A percentile compares a stretch with the other conserved stretches of the same genome.
Evolutionary conservation across 805 yeast species (phyloP).

Genomic region (Geotrichum ghanense): DNA sequence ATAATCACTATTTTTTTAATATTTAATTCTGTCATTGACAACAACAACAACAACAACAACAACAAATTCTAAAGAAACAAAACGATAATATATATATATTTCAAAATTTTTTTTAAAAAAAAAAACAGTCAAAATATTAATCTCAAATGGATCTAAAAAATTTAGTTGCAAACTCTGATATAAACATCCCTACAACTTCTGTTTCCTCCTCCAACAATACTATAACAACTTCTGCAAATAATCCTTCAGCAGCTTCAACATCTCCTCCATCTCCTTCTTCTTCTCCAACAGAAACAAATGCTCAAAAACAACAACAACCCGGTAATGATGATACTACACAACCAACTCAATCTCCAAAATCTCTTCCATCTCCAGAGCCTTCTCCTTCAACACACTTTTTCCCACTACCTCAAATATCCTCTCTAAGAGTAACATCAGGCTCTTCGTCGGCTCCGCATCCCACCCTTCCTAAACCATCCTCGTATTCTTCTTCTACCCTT

Average conservation of each 20-base stretch:
- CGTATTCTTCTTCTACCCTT: neutral
- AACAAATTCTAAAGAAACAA: no score
- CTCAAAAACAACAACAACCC: neutral
- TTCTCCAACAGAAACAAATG: neutral
- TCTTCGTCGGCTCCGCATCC: neutral
- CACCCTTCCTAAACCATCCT: neutral
- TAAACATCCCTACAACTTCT: no score
- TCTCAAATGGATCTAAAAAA: constrained; percentile 1
- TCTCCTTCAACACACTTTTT: neutral
- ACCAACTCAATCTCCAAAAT: neutral
- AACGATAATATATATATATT: no score
- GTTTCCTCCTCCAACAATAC: neutral
- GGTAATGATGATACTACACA: no score
- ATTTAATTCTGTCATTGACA: no score
- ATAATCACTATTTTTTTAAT: no score
- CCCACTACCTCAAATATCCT: neutral
- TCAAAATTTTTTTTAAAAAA: no score
- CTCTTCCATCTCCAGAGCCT: neutral
- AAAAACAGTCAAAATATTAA: no score
- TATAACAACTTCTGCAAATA: neutral
- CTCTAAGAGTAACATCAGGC: neutral
- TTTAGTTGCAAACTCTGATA: neutral
- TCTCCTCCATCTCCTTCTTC: neutral
- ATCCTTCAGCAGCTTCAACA: neutral
- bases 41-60: no score